phyloP scores from a whole-genome alignment of 1,284 basidiomycete species.

The Neonothopanus nambi region DNA sequence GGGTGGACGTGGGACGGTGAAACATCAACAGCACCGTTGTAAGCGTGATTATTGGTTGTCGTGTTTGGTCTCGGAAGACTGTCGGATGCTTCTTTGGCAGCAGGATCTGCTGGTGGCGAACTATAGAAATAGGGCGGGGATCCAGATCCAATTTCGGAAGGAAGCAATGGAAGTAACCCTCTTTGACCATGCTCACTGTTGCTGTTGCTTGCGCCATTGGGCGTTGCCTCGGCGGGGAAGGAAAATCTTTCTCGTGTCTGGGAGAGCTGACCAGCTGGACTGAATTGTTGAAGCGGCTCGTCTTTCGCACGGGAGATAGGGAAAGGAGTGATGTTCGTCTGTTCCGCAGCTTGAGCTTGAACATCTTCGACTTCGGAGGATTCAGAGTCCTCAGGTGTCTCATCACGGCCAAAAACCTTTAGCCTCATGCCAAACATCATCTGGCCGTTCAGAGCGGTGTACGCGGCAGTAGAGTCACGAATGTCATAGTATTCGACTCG shows the following conservation, averaged over 20 bases:
- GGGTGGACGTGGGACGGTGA: too few relatives aligned
- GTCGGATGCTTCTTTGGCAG: neutral
- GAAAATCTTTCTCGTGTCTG: constrained; percentile 32
- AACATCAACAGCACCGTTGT: too few relatives aligned
- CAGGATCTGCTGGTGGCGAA: constrained; percentile 23
- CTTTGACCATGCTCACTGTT: constrained; percentile 21
- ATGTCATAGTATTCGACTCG: constrained; percentile 65
- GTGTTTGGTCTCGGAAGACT: too few relatives aligned
- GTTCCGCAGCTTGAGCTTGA: neutral
- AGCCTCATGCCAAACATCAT: constrained; percentile 47
- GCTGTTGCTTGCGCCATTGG: too few relatives aligned
- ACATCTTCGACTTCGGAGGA: neutral
- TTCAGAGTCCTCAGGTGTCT: constrained; percentile 6
- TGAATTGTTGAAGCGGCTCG: constrained; percentile 20
- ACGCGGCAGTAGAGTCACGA: constrained; percentile 50
- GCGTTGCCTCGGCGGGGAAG: constrained; percentile 19
- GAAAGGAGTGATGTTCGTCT: constrained; percentile 24
- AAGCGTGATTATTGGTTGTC: too few relatives aligned
- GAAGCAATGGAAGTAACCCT: neutral
- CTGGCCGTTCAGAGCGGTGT: constrained; percentile 39
- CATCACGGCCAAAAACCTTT: constrained; percentile 27
- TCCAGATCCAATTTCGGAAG: constrained; percentile 14
- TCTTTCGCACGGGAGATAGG: constrained; percentile 15
- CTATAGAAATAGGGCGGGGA: constrained; percentile 42
- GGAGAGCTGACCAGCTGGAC: constrained; percentile 31